phyloP scores from a whole-genome alignment of 345 rosid species.

The Sonneratia caseolaris region DNA sequence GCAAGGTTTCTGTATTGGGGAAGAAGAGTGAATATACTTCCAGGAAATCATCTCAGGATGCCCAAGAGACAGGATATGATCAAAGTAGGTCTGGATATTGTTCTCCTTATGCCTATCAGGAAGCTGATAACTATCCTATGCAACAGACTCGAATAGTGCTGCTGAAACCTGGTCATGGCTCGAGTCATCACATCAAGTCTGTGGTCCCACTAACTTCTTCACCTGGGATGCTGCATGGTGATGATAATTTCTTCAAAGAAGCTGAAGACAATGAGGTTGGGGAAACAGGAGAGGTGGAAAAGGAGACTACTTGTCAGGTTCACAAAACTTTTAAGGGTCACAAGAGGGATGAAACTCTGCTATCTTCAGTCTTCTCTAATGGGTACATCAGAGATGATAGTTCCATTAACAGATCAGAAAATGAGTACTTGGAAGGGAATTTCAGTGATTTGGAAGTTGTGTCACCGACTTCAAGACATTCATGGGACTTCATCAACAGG shows the following conservation, averaged over 20 bases:
- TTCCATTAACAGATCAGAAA: slow-evolving; percentile 65
- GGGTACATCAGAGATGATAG: slow-evolving; percentile 81
- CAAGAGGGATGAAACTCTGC: slow-evolving; percentile 59
- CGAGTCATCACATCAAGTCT: slow-evolving; percentile 36
- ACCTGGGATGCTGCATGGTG: slow-evolving; percentile 27
- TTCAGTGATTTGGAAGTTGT: slow-evolving; percentile 64
- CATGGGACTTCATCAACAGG: slow-evolving; percentile 76
- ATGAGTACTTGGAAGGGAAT: slow-evolving; percentile 47
- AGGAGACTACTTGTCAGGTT: slow-evolving; percentile 43
- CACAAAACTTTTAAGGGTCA: slow-evolving; percentile 46
- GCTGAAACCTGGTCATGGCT: slow-evolving; percentile 75
- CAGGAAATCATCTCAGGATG: slow-evolving; percentile 32
- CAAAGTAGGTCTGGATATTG: slow-evolving; percentile 29
- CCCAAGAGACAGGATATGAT: slow-evolving; percentile 33
- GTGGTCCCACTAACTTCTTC: slow-evolving; percentile 42
- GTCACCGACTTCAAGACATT: slow-evolving; percentile 74
- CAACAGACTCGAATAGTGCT: slow-evolving; percentile 86
- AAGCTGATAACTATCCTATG: slow-evolving; percentile 40
- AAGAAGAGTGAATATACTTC: slow-evolving; percentile 37
- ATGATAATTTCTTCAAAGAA: slow-evolving; percentile 34
- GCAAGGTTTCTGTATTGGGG: slow-evolving; percentile 29
- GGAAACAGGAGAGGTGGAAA: slow-evolving; percentile 57
- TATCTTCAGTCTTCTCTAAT: slow-evolving; percentile 78
- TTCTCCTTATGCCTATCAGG: slow-evolving; percentile 28
- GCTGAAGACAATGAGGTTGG: slow-evolving; percentile 39